These are phyloP conservation scores for Saturnispora galanensis DNA, from an alignment of 805 yeast species.

Conservation along the genomic window DNA sequence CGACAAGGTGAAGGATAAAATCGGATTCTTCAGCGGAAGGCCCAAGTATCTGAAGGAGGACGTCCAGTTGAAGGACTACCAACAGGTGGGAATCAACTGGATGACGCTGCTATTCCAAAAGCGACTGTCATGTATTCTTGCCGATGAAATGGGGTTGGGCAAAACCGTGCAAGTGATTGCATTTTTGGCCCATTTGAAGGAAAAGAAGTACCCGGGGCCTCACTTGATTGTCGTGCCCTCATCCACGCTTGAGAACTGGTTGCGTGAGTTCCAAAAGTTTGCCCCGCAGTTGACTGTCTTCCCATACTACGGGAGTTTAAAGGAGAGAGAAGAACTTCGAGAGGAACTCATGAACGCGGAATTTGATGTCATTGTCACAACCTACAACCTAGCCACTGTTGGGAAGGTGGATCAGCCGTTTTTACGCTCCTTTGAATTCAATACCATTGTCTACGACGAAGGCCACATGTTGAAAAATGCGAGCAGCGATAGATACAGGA, in stretches of 20 bases:
- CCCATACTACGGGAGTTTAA: constrained; percentile 87
- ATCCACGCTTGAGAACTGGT: constrained; percentile 95
- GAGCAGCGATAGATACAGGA: constrained; percentile 73
- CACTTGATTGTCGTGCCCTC: constrained; percentile 94
- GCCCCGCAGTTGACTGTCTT: constrained; percentile 75
- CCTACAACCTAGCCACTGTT: constrained; percentile 87
- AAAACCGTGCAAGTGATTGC: constrained; percentile 95
- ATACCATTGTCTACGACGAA: constrained; percentile 90
- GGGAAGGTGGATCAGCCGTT: constrained; percentile 73
- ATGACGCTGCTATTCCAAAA: constrained; percentile 66
- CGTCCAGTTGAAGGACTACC: constrained; percentile 73
- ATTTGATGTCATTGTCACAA: constrained; percentile 87
- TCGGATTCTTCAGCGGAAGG: constrained; percentile 50
- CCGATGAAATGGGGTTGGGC: constrained; percentile 98
- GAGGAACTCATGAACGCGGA: constrained; percentile 48
- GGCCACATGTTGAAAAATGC: constrained; percentile 96
- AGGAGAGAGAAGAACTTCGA: constrained; percentile 78
- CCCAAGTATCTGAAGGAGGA: constrained; percentile 60
- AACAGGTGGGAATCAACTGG: constrained; percentile 98
- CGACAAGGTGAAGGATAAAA: constrained; percentile 11
- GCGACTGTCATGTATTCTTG: constrained; percentile 81
- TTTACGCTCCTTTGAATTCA: constrained; percentile 62
- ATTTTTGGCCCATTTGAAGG: constrained; percentile 76
- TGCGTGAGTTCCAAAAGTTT: constrained; percentile 84
- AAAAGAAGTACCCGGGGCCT: constrained; percentile 53